These are phyloP conservation scores for Botryobasidium botryosum DNA, from an alignment of 768 basidiomycete genomes.

Conservation along the genomic window DNA sequence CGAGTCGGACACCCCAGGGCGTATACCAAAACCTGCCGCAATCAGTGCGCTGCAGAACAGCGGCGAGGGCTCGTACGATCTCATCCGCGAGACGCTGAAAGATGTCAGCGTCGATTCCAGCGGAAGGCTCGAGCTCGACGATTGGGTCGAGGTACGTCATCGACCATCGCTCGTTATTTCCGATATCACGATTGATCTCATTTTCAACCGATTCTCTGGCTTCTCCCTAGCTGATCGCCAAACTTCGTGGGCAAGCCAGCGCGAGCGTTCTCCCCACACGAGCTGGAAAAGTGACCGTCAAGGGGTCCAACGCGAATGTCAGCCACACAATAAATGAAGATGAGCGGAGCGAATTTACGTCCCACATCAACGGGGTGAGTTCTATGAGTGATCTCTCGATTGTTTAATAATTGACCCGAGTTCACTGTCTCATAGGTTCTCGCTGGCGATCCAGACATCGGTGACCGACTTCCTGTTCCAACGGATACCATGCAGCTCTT, in stretches of 20 bases:
- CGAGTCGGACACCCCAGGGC: slow-evolving; percentile 61
- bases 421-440: slow-evolving; percentile 43
- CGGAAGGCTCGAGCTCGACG: slow-evolving; percentile 91
- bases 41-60: slow-evolving; percentile 59
- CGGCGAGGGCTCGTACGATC: slow-evolving; percentile 43
- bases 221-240: slow-evolving; percentile 51
- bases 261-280: slow-evolving; percentile 36
- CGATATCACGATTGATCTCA: background rate
- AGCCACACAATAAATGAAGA: slow-evolving; percentile 98
- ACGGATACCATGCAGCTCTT: slow-evolving; percentile 97
- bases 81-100: slow-evolving; percentile 53
- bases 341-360: slow-evolving; percentile 89
- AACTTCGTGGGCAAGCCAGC: slow-evolving; percentile 30
- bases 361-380: slow-evolving; percentile 87
- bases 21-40: slow-evolving; percentile 67
- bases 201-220: background rate
- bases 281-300: slow-evolving; percentile 82
- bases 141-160: slow-evolving; percentile 81
- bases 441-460: slow-evolving; percentile 77
- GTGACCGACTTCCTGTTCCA: slow-evolving; percentile 71
- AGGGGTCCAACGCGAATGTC: slow-evolving; percentile 88
- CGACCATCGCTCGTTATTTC: background rate
- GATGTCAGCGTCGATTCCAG: slow-evolving; percentile 86
- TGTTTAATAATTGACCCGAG: background rate
- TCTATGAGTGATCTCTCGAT: background rate